These are phyloP conservation scores for Aureobasidium sp. DNA, from an alignment of 2,329 filamentous ascomycete genomes.

Conservation along the genomic window DNA sequence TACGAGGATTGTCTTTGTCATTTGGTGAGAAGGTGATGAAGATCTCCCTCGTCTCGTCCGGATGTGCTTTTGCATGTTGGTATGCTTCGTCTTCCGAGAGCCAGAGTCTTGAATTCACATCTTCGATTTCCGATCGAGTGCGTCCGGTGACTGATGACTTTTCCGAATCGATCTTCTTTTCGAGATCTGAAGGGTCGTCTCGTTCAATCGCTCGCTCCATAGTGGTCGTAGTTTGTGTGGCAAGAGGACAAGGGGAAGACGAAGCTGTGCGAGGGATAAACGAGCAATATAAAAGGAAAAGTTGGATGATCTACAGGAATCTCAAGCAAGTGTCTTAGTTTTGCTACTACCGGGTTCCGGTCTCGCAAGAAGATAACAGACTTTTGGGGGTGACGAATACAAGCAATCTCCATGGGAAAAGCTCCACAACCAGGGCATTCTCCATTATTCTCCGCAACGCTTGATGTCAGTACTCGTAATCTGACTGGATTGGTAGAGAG, in stretches of 20 bases:
- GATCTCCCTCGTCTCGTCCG: constrained; percentile 27
- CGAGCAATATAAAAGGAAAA: neutral
- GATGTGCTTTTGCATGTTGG: constrained; percentile 23
- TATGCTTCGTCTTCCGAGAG: constrained; percentile 27
- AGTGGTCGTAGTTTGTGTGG: neutral
- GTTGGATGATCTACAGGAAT: constrained; percentile 6
- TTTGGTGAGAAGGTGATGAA: constrained; percentile 27
- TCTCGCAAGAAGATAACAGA: constrained; percentile 12
- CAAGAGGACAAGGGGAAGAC: neutral
- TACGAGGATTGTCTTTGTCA: constrained; percentile 42
- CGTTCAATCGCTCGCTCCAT: constrained; percentile 21
- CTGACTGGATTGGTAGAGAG: constrained; percentile 6
- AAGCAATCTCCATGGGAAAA: neutral
- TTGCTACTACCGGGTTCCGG: constrained; percentile 2
- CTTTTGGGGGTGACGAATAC: neutral
- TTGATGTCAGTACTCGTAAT: neutral
- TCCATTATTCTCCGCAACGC: constrained; percentile 12
- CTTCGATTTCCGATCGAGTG: constrained; percentile 10
- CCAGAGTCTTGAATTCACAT: constrained; percentile 8
- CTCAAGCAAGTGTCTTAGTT: neutral
- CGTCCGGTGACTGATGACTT: constrained; percentile 4
- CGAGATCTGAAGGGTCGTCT: constrained; percentile 19
- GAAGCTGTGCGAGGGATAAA: neutral
- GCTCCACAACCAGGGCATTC: neutral
- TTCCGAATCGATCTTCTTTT: constrained; percentile 22